Conservation (phyloP, 208 protist species). For the Leptomonas pyrrhocoris region DNA sequence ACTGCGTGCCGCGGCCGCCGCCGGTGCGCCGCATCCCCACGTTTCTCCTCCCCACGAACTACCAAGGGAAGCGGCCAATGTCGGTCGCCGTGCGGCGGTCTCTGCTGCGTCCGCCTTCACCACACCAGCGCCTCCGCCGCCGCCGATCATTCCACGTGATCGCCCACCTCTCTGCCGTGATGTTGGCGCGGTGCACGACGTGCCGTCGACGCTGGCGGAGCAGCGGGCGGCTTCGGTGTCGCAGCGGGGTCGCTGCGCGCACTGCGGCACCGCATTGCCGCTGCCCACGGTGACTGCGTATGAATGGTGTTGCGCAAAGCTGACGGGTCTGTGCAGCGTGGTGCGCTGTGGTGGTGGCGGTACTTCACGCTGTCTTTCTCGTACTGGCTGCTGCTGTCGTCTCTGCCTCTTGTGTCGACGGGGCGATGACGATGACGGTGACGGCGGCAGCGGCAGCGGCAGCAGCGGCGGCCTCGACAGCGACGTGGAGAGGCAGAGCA, state of each 20-base stretch:
- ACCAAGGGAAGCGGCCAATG: background rate
- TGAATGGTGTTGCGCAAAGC: no score
- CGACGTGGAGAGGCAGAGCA: background rate
- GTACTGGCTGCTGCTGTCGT: background rate
- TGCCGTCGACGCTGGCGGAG: background rate
- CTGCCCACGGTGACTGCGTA: background rate
- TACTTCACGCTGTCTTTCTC: background rate
- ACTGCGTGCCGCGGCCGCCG: no score
- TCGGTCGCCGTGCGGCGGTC: background rate
- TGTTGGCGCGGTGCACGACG: constrained; percentile 6
- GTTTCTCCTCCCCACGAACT: no score
- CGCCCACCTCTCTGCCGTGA: constrained; percentile 20
- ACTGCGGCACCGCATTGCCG: constrained; percentile 15
- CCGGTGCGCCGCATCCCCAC: no score
- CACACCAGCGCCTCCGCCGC: background rate
- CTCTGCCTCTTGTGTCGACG: background rate
- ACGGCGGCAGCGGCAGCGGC: background rate
- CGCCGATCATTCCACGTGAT: constrained; percentile 13
- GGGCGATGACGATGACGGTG: background rate
- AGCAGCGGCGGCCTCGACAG: no score
- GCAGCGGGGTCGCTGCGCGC: constrained; percentile 19
- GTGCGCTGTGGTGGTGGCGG: background rate
- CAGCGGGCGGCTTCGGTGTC: constrained; percentile 10
- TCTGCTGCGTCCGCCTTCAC: no score
- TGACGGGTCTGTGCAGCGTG: background rate